Evolutionary conservation across 2,329 filamentous ascomycete species (phyloP).

Genomic region (Curvularia hawaiiensis): DNA sequence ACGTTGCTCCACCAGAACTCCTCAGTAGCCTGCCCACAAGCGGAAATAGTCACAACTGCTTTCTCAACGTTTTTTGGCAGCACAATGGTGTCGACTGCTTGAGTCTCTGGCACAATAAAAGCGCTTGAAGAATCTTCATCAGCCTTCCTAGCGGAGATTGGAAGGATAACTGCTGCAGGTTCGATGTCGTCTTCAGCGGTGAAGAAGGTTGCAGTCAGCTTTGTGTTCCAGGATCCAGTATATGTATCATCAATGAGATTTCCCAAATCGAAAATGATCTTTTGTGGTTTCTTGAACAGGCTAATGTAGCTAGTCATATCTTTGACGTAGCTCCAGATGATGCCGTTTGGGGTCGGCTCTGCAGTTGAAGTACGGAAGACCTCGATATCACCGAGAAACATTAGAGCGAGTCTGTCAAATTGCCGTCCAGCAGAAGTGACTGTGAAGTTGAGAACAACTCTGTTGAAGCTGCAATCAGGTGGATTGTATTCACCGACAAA

Average conservation of each 20-base stretch:
- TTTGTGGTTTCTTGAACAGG: conserved; percentile 72
- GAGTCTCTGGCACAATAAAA: conserved; percentile 69
- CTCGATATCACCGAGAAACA: conserved; percentile 79
- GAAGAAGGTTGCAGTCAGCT: conserved; percentile 75
- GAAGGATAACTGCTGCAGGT: conserved; percentile 69
- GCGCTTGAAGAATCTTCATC: conserved; percentile 62
- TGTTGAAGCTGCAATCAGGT: conserved; percentile 72
- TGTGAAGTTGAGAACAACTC: conserved; percentile 77
- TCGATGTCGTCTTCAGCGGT: conserved; percentile 51
- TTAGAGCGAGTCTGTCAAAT: conserved; percentile 74
- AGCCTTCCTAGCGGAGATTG: conserved; percentile 62
- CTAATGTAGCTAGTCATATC: conserved; percentile 75
- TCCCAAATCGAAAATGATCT: conserved; percentile 78
- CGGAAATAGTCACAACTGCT: conserved; percentile 76
- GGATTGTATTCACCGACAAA: conserved; percentile 73
- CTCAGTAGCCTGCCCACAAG: conserved; percentile 75
- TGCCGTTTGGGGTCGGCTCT: conserved; percentile 73
- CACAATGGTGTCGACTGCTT: conserved; percentile 63
- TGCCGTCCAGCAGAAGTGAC: conserved; percentile 73
- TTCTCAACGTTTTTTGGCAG: conserved; percentile 70
- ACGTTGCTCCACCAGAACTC: conserved; percentile 90
- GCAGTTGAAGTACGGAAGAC: conserved; percentile 85
- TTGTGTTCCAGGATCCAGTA: conserved; percentile 75
- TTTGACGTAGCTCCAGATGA: conserved; percentile 77
- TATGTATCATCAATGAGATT: conserved; percentile 72